A percentile compares a stretch with the other conserved stretches of the same genome.
phyloP scores from a whole-genome alignment of 768 basidiomycete genomes.

The Lactifluus subvellereus region DNA sequence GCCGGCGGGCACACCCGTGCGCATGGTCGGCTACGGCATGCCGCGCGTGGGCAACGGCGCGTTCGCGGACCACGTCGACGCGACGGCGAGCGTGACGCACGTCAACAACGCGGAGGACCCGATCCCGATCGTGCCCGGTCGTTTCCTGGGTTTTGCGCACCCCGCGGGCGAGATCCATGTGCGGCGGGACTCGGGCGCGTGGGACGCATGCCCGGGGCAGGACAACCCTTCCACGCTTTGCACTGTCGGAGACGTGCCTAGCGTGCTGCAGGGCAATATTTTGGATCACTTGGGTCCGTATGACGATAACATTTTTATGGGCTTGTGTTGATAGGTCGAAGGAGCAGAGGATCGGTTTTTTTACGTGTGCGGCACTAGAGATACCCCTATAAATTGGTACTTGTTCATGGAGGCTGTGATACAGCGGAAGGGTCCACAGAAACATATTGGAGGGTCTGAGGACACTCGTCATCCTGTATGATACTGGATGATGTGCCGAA shows the following conservation, averaged over 20 bases:
- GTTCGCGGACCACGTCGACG: slow-evolving; percentile 36
- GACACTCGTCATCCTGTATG: too few species aligned
- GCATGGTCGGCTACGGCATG: slow-evolving; percentile 43
- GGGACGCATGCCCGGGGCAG: slow-evolving; percentile 12
- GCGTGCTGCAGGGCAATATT: background rate
- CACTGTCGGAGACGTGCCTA: slow-evolving; percentile 10
- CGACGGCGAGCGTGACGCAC: slow-evolving; percentile 13
- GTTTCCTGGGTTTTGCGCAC: slow-evolving; percentile 20
- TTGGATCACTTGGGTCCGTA: slow-evolving; percentile 20
- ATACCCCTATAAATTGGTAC: too few species aligned
- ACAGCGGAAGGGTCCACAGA: too few species aligned
- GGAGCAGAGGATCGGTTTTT: too few species aligned
- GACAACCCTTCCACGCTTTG: slow-evolving; percentile 18
- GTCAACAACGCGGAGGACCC: slow-evolving; percentile 25
- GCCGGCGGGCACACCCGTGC: slow-evolving; percentile 32
- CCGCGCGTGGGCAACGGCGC: slow-evolving; percentile 48
- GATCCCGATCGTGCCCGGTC: slow-evolving; percentile 22
- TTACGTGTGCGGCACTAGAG: too few species aligned
- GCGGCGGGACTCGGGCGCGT: background rate
- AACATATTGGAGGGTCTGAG: too few species aligned
- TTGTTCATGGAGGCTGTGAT: too few species aligned
- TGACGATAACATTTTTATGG: slow-evolving; percentile 16
- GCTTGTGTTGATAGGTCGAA: background rate
- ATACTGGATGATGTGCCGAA: too few species aligned
- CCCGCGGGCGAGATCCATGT: slow-evolving; percentile 25